phyloP scores from a whole-genome alignment of 306 rosid species.

The Oxytropis ochrocephala region DNA sequence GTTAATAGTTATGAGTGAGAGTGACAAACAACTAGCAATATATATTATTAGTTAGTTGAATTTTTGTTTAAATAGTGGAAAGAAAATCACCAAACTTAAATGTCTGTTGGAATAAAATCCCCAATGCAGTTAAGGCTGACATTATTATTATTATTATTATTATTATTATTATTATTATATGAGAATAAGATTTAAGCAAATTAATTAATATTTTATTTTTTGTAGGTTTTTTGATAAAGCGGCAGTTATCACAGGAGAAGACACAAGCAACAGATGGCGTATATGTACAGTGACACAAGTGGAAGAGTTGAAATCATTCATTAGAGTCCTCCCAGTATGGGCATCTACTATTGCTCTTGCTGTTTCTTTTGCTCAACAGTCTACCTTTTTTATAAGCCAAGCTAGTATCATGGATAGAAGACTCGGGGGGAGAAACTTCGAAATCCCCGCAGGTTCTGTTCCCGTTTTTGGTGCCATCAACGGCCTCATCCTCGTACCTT shows the following conservation, averaged over 20 bases:
- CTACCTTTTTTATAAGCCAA: constrained; percentile 59
- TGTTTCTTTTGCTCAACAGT: constrained; percentile 42
- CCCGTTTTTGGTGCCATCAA: constrained; percentile 39
- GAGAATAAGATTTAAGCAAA: not conserved
- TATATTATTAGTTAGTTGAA: no score
- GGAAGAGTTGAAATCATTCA: constrained; percentile 47
- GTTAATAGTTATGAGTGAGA: not conserved
- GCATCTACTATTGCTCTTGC: constrained; percentile 46
- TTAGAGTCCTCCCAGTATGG: constrained; percentile 47
- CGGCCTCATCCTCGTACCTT: constrained; percentile 43
- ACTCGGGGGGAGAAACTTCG: constrained; percentile 27
- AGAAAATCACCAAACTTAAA: no score
- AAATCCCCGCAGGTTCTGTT: constrained; percentile 50
- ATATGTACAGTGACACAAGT: constrained; percentile 60
- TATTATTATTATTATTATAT: no score
- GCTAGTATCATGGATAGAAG: constrained; percentile 35
- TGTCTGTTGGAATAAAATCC: no score
- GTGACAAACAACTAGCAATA: no score
- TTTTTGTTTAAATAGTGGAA: no score
- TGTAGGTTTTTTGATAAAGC: constrained; percentile 53
- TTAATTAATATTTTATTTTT: not conserved
- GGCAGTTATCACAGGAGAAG: constrained; percentile 29
- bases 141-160: no score
- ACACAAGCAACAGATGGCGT: constrained; percentile 27
- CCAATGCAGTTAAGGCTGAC: no score